Evolutionary conservation across 1,284 basidiomycete species (phyloP).

Genomic region (Cryptococcus floricola): DNA sequence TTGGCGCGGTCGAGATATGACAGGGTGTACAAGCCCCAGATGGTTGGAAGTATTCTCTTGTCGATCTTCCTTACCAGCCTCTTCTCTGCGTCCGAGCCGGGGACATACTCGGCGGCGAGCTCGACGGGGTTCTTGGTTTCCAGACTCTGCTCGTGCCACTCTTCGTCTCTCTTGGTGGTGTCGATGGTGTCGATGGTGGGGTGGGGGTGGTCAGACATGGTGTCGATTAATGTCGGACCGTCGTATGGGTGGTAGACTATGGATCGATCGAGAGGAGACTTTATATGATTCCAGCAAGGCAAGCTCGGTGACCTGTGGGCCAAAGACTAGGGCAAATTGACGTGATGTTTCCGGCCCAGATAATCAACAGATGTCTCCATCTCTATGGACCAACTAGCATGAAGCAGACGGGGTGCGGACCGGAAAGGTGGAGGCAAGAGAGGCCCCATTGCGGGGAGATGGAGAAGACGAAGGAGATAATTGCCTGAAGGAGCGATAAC

Average conservation of each 20-base stretch:
- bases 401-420: too few species aligned
- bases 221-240: neutral
- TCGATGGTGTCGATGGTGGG: neutral
- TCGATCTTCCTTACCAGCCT: constrained; percentile 41
- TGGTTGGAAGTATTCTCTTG: constrained; percentile 38
- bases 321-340: too few species aligned
- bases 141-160: constrained; percentile 23
- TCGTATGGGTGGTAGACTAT: neutral
- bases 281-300: too few species aligned
- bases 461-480: too few species aligned
- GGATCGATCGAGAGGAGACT: neutral
- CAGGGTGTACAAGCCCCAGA: constrained; percentile 47
- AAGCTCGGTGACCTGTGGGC: too few species aligned
- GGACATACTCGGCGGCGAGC: constrained; percentile 37
- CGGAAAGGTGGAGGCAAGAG: too few species aligned
- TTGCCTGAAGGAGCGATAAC: too few species aligned
- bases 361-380: too few species aligned
- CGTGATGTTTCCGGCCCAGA: too few species aligned
- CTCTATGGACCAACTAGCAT: too few species aligned
- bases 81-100: constrained; percentile 41
- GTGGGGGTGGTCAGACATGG: neutral
- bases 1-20: constrained; percentile 47
- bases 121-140: constrained; percentile 14
- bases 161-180: constrained; percentile 10
- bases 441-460: too few species aligned